Conservation (phyloP, 23 red algal species). For the Gracilaria vermiculophylla region DNA sequence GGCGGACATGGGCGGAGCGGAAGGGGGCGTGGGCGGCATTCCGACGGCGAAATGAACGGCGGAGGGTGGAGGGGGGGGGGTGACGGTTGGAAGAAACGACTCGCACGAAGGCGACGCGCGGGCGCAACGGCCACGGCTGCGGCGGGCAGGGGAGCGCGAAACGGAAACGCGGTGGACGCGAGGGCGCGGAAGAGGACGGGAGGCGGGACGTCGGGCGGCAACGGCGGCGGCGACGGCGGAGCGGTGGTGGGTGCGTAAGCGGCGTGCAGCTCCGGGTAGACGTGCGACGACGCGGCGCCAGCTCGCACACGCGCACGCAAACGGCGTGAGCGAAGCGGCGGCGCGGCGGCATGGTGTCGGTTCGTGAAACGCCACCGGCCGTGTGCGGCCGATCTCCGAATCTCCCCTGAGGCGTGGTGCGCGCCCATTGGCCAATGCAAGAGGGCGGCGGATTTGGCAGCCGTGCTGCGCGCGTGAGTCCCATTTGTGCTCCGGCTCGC, state of each 20-base stretch:
- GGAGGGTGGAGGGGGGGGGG: no score
- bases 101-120: no score
- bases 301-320: not conserved
- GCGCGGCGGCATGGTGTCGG: not conserved
- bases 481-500: not conserved
- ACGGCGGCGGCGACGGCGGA: no score
- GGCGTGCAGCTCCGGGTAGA: not conserved
- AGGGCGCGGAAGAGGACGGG: not conserved
- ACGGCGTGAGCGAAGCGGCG: not conserved
- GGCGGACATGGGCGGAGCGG: not conserved
- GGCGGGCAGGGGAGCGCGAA: not conserved
- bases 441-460: not conserved
- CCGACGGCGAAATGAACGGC: not conserved
- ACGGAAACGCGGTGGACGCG: not conserved
- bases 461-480: not conserved
- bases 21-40: not conserved
- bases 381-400: slow-evolving; percentile 17
- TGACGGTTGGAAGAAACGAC: not conserved
- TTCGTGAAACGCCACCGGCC: not conserved
- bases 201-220: not conserved
- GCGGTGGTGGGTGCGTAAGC: not conserved
- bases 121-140: not conserved
- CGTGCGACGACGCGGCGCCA: not conserved
- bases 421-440: not conserved
- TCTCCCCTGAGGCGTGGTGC: not conserved